Evolutionary conservation across 2,329 filamentous ascomycete genomes (phyloP).

Genomic region (Xylaria sp.): DNA sequence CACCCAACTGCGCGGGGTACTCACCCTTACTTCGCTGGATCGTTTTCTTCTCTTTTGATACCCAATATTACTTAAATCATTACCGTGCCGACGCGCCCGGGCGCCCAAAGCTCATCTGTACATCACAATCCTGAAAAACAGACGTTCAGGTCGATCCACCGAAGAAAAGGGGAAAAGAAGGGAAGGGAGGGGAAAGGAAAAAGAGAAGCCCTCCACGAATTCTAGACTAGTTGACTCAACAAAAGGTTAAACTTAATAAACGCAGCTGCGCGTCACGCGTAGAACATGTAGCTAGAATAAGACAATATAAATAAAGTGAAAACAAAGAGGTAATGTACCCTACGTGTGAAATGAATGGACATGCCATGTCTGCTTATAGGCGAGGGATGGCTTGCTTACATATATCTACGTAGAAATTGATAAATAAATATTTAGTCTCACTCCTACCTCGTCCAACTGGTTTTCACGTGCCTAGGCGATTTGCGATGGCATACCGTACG

Average conservation of each 20-base stretch:
- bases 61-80: slow-evolving; percentile 42
- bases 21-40: background rate
- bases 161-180: background rate
- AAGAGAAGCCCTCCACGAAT: background rate
- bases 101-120: slow-evolving; percentile 1
- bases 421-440: background rate
- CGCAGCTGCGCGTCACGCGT: background rate
- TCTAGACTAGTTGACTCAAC: background rate
- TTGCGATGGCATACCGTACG: background rate
- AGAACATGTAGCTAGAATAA: background rate
- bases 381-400: background rate
- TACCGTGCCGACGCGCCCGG: slow-evolving; percentile 6
- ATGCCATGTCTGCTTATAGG: background rate
- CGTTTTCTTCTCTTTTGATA: slow-evolving; percentile 44
- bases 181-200: background rate
- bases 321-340: too few relatives aligned
- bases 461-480: background rate
- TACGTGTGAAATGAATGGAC: background rate
- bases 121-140: background rate
- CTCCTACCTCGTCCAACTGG: background rate
- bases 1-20: background rate
- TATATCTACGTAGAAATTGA: too few relatives aligned
- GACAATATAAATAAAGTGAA: background rate
- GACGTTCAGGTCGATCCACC: background rate
- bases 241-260: too few relatives aligned